Evolutionary conservation across 2,329 filamentous ascomycete genomes (phyloP), one percentile per base, ranked within the genome.

Genomic region (Epichloe gansuensis): DNA sequence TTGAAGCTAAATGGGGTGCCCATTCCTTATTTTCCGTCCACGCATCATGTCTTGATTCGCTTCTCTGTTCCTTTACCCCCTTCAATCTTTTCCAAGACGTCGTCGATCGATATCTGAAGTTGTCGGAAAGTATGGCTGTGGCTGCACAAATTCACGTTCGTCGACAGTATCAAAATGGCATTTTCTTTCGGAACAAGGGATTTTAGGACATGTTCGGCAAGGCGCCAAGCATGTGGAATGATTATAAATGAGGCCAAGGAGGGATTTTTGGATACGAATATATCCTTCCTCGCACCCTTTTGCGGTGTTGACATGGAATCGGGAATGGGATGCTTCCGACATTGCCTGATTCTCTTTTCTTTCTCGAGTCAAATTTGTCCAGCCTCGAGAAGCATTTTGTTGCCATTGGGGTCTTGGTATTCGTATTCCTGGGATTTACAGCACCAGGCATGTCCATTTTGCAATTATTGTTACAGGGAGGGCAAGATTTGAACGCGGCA

Each of bases 401-500:
- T 53, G 56, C 56, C 58, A 57, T 48, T 28, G 17, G 17, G 50
- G 35, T 41, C 23, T 50, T 21, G 7, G 9, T 31, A 13, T 13
- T 25, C 23, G 34, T 44, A 21, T 43, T 48, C 45, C 52, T 54
- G 46, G 51, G 52, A 55, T 49, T 44, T 46, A 54, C 54, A 55
- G 48, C n/a, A 55, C 50, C 51, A 50, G 31, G 55, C 41, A 44
- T 50, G 35, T 52, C 41, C 8, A 25, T 17, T 39, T 39, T 46
- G 31, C 41, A 35, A n/a, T 34, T 48, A 43, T 45, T 44, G 17
- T 21, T 50, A 11, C 28, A 21, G 28, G 21, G 38, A 35, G 15
- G 17, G 39, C 48, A 5, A 44, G 17, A 15, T 43, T 43, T 48
- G 17, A 25, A 49, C 35, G 48, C 6, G 48, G 48, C 21, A 35